Base-by-base conservation (phyloP, 2,329 filamentous ascomycete genomes). In the Talaromyces sp. region DNA sequence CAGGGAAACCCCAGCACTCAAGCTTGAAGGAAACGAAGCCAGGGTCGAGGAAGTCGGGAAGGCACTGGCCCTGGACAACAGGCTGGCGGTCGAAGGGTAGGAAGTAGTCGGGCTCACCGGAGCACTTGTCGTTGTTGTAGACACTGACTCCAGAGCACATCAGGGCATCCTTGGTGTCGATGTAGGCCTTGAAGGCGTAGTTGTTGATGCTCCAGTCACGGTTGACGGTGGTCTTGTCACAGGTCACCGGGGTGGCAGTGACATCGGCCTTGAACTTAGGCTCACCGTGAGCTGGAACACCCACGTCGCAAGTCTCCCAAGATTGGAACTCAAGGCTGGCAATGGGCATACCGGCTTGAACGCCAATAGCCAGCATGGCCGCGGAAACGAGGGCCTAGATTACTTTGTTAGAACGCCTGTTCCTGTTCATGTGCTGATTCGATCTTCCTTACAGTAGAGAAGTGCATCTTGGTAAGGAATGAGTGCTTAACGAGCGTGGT, bases 121-220 rank as follows among this genome's bases (percentile, higher is more conserved):
- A 52, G 49, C 61, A 64, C 22, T 50, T 52, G 2, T 61, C 62
- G 30, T 56, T 62, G 50, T 64, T 64, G 56, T 54, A 64, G 47
- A 63, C 40, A 11, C n/a, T 47, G 9, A 64, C 48, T 16, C 62
- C 60, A 4, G 36, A 9, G 58, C 62, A 64, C 9, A 52, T 39
- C 9, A 50, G 14, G 4, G 62, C 49, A 13, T 64, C 60, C 47
- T 64, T 56, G 49, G 58, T 63, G 54, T 57, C 58, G n/a, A 62
- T 36, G 14, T 20, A 32, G 3, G 54, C 60, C 22, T 37, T 55
- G 53, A 64, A 58, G 29, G 62, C 50, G 24, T 55, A 64, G 52
- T 55, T 49, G 51, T 63, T 43, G 43, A 64, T 55, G 44, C 49
- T 55, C 62, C 62, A 64, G 47, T 64, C 56, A 19, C 49, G 52